Evolutionary conservation across 2,329 filamentous ascomycete species (phyloP).

Genomic region (Myriangium duriaei): DNA sequence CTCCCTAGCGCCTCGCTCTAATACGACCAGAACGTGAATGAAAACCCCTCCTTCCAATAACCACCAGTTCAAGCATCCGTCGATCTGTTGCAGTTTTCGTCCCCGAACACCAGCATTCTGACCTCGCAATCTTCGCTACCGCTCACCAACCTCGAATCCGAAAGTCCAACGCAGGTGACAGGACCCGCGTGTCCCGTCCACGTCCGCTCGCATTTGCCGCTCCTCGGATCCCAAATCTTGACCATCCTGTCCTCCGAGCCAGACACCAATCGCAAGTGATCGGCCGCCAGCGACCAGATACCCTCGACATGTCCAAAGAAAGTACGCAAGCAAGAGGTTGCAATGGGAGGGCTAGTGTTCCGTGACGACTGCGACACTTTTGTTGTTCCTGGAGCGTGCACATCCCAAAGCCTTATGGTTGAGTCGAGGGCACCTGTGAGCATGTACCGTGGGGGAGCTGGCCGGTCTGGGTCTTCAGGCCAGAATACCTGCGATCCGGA

Average conservation of each 20-base stretch:
- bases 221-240: constrained; percentile 88
- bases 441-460: constrained; percentile 77
- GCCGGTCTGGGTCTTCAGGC: constrained; percentile 47
- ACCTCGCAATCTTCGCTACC: constrained; percentile 92
- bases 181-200: constrained; percentile 84
- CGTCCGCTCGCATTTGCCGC: constrained; percentile 81
- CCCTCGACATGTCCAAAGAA: constrained; percentile 97
- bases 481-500: constrained; percentile 37
- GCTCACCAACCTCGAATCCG: constrained; percentile 78
- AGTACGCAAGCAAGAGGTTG: constrained; percentile 71
- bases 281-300: constrained; percentile 83
- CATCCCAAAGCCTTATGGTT: constrained; percentile 88
- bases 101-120: constrained; percentile 41
- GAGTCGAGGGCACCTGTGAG: constrained; percentile 83
- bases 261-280: constrained; percentile 76
- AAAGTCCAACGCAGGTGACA: constrained; percentile 84
- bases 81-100: not conserved
- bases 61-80: not conserved
- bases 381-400: constrained; percentile 25
- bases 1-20: too few species aligned
- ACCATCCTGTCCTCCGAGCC: constrained; percentile 90
- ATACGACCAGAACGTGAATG: too few species aligned
- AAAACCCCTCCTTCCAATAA: too few species aligned
- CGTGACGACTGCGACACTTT: not conserved
- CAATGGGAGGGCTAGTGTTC: constrained; percentile 30